Evolutionary conservation across 169 alveolate genomes (phyloP).

Genomic region (Plasmodium relictum): DNA sequence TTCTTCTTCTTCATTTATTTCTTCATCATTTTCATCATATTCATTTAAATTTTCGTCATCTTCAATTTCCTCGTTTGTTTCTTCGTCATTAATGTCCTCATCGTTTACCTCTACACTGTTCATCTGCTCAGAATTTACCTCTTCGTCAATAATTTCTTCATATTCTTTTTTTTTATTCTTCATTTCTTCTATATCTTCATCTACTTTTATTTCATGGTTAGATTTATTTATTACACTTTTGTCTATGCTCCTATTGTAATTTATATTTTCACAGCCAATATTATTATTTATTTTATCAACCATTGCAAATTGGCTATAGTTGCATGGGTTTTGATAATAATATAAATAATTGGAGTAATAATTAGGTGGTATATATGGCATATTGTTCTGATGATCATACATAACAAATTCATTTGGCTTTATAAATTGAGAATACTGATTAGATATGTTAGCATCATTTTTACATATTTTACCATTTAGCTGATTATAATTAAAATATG

Average conservation of each 20-base stretch:
- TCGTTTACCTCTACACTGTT: neutral
- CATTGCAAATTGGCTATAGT: constrained; percentile 17
- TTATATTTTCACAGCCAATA: constrained; percentile 2
- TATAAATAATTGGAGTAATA: constrained; percentile 62
- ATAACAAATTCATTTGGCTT: constrained; percentile 52
- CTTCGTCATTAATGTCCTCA: neutral
- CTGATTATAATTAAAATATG: constrained; percentile 57
- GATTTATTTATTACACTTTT: neutral
- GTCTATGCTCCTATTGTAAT: neutral
- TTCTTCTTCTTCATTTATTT: neutral
- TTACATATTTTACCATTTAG: constrained; percentile 32
- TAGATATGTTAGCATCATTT: constrained; percentile 18
- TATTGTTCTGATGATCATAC: constrained; percentile 63
- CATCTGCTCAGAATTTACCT: neutral
- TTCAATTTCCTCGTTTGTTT: neutral
- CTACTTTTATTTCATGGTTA: neutral
- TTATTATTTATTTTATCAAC: constrained; percentile 21
- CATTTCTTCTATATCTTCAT: constrained; percentile 5
- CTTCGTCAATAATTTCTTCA: neutral
- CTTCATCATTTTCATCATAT: neutral
- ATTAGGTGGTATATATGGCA: constrained; percentile 52
- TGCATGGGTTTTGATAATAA: constrained; percentile 39
- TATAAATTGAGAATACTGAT: constrained; percentile 20
- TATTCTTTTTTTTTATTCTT: neutral
- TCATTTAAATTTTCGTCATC: neutral